These are phyloP conservation scores for Vitis hybrid DNA, from an alignment of 177 flowering plant species.

Conservation along the genomic window DNA sequence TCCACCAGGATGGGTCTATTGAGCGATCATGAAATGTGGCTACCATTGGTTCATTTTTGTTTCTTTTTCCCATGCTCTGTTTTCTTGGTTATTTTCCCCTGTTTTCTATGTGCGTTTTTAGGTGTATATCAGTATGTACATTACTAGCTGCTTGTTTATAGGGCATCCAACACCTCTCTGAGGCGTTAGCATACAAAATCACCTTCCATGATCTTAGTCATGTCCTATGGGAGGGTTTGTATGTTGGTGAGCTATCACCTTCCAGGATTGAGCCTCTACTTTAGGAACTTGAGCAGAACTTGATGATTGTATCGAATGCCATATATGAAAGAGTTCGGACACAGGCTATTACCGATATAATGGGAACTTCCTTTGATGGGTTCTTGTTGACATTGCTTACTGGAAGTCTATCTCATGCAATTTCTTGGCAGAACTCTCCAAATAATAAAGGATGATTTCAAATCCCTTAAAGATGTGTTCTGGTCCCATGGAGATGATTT, in stretches of 20 bases:
- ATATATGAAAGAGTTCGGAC: slow-evolving; percentile 73
- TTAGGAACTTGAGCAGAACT: slow-evolving; percentile 62
- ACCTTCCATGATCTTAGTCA: slow-evolving; percentile 81
- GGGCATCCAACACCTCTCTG: slow-evolving; percentile 84
- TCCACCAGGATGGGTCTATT: too few species aligned
- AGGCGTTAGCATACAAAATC: slow-evolving; percentile 75
- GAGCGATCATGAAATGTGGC: too few species aligned
- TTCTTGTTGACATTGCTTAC: slow-evolving; percentile 88
- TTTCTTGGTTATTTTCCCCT: too few species aligned
- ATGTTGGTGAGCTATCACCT: slow-evolving; percentile 78
- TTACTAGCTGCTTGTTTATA: slow-evolving; percentile 69
- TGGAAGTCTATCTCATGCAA: slow-evolving; percentile 90
- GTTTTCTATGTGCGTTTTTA: too few species aligned
- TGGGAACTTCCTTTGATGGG: slow-evolving; percentile 94
- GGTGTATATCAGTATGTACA: too few species aligned
- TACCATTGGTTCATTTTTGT: too few species aligned
- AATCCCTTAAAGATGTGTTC: slow-evolving; percentile 69
- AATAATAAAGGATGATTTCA: slow-evolving; percentile 86
- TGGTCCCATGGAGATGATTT: slow-evolving; percentile 95
- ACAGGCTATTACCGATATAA: slow-evolving; percentile 69
- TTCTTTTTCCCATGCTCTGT: too few species aligned
- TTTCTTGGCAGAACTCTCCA: slow-evolving; percentile 64
- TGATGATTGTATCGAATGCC: slow-evolving; percentile 57
- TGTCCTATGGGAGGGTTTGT: slow-evolving; percentile 84
- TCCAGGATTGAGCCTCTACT: slow-evolving; percentile 77